Base-by-base conservation (phyloP, 2,329 filamentous ascomycete genomes). In the Ceratocystis harringtonii region DNA sequence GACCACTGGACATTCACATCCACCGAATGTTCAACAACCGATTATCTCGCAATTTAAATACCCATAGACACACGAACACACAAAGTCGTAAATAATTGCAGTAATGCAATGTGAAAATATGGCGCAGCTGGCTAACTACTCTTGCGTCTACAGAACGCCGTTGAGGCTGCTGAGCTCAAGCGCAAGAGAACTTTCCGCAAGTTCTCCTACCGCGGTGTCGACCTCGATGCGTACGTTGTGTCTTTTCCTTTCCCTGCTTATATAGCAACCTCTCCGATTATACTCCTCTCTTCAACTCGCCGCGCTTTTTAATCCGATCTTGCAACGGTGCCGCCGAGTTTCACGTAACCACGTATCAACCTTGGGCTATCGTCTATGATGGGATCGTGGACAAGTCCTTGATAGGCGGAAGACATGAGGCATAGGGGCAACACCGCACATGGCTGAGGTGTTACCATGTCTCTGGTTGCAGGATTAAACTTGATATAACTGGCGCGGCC, bases 171-270 rank as follows among this genome's bases (percentile, higher is more conserved):
- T 78, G 94, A 96, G 89, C 83, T 99, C 81, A 99, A 97, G 91
- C 95, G 90, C 86, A 95, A 88, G 84, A 95, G 94, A 92, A 83
- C 91, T 74, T 96, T 97, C 89, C 89, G 91, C 84, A 99, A 97
- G 88, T 99, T 97, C 79, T 94, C 92, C 74, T 99, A 96, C 90
- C 90, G 94, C 78, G 94, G 94, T 77, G 90, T 99, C 80, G 94
- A 99, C 81, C 92, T 99, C 79, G 94, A 99, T 80, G 90, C 96
- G 92, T 96, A 92, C 76, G 91, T 82, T 72, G 22, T 52, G 3
- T 30, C 60, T 32, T 22, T 30, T 32, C 19, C 48, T n/a, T 44
- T 19, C 5, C 12, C 15, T 44, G 44, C 43, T 17, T 60, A 44
- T 64, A 60, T 61, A 52, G 12, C 44, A 30, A 55, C 19, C 58